phyloP scores from a whole-genome alignment of 1,139 yeast species.

The Debaryomycetaceae sp. region DNA sequence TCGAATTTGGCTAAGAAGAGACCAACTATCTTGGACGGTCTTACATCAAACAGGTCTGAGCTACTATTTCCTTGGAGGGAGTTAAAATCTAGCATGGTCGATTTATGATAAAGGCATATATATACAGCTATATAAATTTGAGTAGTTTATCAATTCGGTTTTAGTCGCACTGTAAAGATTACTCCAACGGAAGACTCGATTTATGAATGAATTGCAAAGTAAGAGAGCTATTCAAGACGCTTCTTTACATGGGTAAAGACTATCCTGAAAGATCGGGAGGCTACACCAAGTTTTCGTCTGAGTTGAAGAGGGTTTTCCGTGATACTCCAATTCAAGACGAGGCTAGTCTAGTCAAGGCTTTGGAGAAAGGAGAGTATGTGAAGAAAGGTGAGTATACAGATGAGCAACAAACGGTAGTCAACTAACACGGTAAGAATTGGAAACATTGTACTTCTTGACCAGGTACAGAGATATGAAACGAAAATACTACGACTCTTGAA shows the following conservation, averaged over 20 bases:
- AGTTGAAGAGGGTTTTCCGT: slow-evolving; percentile 18
- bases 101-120: not conserved
- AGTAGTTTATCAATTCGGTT: too few relatives aligned
- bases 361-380: slow-evolving; percentile 29
- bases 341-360: slow-evolving; percentile 21
- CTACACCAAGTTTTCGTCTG: slow-evolving; percentile 16
- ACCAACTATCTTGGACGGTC: slow-evolving; percentile 37
- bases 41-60: slow-evolving; percentile 6
- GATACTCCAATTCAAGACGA: slow-evolving; percentile 12
- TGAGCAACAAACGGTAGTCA: not conserved
- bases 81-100: not conserved
- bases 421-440: slow-evolving; percentile 19
- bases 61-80: not conserved
- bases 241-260: slow-evolving; percentile 35
- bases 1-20: slow-evolving; percentile 64
- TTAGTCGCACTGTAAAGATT: too few relatives aligned
- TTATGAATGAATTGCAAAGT: slow-evolving; percentile 29
- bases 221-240: slow-evolving; percentile 25
- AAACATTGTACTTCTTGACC: slow-evolving; percentile 26
- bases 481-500: slow-evolving; percentile 15
- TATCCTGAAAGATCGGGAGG: slow-evolving; percentile 34
- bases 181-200: too few relatives aligned
- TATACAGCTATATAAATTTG: too few relatives aligned
- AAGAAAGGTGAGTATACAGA: slow-evolving; percentile 20
- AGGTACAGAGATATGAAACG: slow-evolving; percentile 34